Conservation (phyloP, 768 basidiomycete genomes). For the Panellus pusillus region DNA sequence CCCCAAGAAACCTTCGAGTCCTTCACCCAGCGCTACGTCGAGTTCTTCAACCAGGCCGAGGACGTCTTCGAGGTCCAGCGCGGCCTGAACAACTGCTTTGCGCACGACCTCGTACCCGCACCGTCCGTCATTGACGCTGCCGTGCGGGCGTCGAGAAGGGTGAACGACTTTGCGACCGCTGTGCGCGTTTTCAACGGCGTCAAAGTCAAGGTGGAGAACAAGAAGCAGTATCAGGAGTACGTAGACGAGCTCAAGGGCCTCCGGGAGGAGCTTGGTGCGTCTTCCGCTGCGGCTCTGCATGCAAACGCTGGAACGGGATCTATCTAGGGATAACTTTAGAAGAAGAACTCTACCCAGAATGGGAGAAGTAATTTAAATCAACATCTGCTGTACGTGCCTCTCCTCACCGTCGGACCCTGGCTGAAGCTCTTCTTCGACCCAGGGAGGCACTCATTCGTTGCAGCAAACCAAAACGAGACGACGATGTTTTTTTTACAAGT, state of each 20-base stretch:
- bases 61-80: slow-evolving; percentile 99
- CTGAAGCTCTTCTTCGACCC: not conserved
- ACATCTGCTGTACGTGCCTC: not conserved
- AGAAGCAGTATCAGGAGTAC: slow-evolving; percentile 91
- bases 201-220: slow-evolving; percentile 97
- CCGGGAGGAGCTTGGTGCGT: slow-evolving; percentile 87
- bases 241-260: slow-evolving; percentile 86
- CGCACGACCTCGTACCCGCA: slow-evolving; percentile 93
- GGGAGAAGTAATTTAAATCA: slow-evolving; percentile 23
- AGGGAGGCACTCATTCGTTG: not conserved
- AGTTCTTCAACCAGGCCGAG: slow-evolving; percentile 89
- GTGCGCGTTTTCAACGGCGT: slow-evolving; percentile 96
- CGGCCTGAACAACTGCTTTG: slow-evolving; percentile 99
- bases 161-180: slow-evolving; percentile 96
- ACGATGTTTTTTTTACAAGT: slow-evolving; percentile 2
- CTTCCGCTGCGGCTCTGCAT: not conserved
- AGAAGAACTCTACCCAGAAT: slow-evolving; percentile 46
- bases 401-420: not conserved
- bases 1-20: slow-evolving; percentile 90
- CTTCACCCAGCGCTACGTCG: slow-evolving; percentile 91
- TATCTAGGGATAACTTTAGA: slow-evolving; percentile 39
- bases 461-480: slow-evolving; percentile 1
- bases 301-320: not conserved
- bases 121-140: slow-evolving; percentile 85
- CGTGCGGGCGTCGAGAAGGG: slow-evolving; percentile 81